phyloP scores from a whole-genome alignment of 305 asterid species.

The Plantago coronopus region DNA sequence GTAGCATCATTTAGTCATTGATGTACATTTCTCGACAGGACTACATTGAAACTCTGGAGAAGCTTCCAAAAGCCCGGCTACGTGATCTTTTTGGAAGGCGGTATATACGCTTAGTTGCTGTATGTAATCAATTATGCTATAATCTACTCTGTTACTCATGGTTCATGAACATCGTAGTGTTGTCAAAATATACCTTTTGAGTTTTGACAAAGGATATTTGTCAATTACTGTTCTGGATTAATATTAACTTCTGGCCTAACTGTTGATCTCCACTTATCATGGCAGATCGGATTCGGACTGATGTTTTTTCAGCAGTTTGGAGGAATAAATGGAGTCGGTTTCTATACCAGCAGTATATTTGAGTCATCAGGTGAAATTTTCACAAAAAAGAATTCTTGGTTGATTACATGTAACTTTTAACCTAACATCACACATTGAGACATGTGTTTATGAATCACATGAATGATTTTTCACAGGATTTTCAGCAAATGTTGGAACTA shows the following conservation, averaged over 20 bases:
- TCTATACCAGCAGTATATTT: slow-evolving; percentile 55
- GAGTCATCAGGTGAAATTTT: slow-evolving; percentile 40
- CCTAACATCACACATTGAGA: background rate
- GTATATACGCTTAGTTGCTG: slow-evolving; percentile 67
- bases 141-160: background rate
- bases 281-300: slow-evolving; percentile 71
- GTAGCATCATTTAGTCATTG: background rate
- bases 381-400: too few relatives aligned
- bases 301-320: slow-evolving; percentile 62
- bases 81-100: slow-evolving; percentile 68
- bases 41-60: slow-evolving; percentile 65
- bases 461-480: slow-evolving; percentile 32
- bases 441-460: background rate
- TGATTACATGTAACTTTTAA: too few relatives aligned
- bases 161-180: too few relatives aligned
- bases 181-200: too few relatives aligned
- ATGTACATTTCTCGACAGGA: slow-evolving; percentile 44
- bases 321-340: slow-evolving; percentile 58
- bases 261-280: background rate
- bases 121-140: slow-evolving; percentile 19
- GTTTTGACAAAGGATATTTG: too few relatives aligned
- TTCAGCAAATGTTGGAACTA: slow-evolving; percentile 45
- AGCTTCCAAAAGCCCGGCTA: slow-evolving; percentile 70
- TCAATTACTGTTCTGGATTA: too few relatives aligned
- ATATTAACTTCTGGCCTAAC: background rate